Base-by-base conservation (phyloP, 176 grass and related monocot species). In the Miscanthus lutarioriparius region DNA sequence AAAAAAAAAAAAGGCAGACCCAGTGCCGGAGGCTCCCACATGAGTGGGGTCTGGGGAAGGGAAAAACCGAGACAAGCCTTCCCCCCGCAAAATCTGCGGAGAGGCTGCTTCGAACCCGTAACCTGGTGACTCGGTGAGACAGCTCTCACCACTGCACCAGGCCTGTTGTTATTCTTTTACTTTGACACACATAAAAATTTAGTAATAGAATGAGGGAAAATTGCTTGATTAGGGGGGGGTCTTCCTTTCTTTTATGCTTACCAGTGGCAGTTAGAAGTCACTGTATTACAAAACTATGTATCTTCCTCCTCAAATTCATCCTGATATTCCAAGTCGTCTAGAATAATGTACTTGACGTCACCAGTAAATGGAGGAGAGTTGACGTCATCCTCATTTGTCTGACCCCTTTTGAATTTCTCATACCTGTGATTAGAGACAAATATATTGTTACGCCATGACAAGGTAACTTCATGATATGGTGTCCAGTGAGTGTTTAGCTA, bases 311-410 rank as follows among this genome's bases (percentile, higher is more conserved):
- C 70, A 90, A 89, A 92, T 74, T 65, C 84, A 83, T 89, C 75
- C 38, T 89, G 54, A 89, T 83, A 91, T 92, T 99, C 96, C 79
- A 91, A 81, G 81, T 95, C 86, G 79, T 99, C 96, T 68, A 99
- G 88, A 89, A 99, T 93, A 74, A 96, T 91, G 80, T 99, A 99
- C 89, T 91, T 99, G 81, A 88, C 74, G 66, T 84, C 91, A 76
- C 75, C 91, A 92, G 88, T 91, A 70, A 84, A 85, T 33, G 80
- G 87, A 51, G 77, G 67, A 83, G 89, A 88, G 71, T 83, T 73
- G 17, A 67, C 7, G 33, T 86, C 91, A 68, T 86, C 85, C 76
- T 93, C 91, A 63, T 48, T 80, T 74, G 72, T 78, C 5, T 86
- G 89, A 8, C 88, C 90, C 72, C 53, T 95, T 67, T 92, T 99